phyloP scores from a whole-genome alignment of 495 filamentous ascomycete species.

The Alectoria sarmentosa region DNA sequence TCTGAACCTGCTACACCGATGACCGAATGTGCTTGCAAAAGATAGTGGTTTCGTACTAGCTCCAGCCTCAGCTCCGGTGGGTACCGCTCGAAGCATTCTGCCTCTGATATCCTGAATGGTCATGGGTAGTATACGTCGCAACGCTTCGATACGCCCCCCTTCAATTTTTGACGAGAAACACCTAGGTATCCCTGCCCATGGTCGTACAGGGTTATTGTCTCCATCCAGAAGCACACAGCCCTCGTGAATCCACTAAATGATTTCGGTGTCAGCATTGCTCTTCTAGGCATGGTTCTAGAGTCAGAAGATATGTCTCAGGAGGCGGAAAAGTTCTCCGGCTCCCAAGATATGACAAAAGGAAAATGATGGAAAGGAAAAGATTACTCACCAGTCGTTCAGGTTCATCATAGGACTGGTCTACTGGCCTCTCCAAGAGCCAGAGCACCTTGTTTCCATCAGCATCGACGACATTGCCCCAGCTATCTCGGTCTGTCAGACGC shows the following conservation, averaged over 20 bases:
- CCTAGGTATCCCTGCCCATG: slow-evolving; percentile 13
- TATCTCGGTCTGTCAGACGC: slow-evolving; percentile 1
- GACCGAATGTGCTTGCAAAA: slow-evolving; percentile 8
- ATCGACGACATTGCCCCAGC: slow-evolving; percentile 12
- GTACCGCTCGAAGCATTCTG: slow-evolving; percentile 4
- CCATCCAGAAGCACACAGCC: slow-evolving; percentile 17
- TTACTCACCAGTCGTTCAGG: background rate
- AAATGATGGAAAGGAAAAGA: no score
- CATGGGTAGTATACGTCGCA: slow-evolving; percentile 12
- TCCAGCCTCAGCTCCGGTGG: background rate
- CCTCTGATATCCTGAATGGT: slow-evolving; percentile 16
- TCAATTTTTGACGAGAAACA: slow-evolving; percentile 17
- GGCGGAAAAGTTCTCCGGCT: no score
- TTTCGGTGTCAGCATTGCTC: no score
- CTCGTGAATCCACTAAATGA: slow-evolving; percentile 13
- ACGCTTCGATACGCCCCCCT: slow-evolving; percentile 11
- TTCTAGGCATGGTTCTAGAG: no score
- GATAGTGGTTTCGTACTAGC: slow-evolving; percentile 1
- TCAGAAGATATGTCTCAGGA: no score
- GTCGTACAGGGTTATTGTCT: slow-evolving; percentile 16
- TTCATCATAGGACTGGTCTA: background rate
- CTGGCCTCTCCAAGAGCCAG: background rate
- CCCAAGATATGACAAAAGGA: no score
- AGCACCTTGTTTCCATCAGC: slow-evolving; percentile 14
- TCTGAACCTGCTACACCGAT: slow-evolving; percentile 13